These are phyloP conservation scores for Vanrija sp. DNA, from an alignment of 1,284 basidiomycete species.

Conservation along the genomic window DNA sequence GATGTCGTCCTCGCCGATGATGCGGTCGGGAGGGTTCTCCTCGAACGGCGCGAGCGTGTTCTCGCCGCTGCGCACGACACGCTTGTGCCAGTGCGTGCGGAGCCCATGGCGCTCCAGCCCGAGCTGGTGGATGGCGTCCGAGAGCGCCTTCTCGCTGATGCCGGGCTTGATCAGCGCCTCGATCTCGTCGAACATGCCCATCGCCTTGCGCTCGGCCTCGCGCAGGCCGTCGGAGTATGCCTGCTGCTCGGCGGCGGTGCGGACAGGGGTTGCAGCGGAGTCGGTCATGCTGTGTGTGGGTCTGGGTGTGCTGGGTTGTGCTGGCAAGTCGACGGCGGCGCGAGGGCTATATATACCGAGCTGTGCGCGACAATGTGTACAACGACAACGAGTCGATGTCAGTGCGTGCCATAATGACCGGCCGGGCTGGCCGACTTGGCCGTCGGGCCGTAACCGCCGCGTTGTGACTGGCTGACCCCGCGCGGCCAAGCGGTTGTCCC, in stretches of 20 bases:
- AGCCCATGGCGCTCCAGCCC: constrained; percentile 9
- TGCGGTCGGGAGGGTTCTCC: constrained; percentile 17
- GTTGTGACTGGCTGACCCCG: too few species aligned
- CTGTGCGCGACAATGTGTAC: too few species aligned
- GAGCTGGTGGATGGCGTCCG: constrained; percentile 16
- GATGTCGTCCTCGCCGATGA: constrained; percentile 14
- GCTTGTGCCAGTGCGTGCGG: constrained; percentile 20
- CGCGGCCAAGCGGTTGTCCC: too few species aligned
- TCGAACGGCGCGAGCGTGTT: constrained; percentile 18
- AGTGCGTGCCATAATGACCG: too few species aligned
- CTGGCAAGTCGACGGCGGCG: too few species aligned
- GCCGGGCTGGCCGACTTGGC: too few species aligned
- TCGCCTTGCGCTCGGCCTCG: constrained; percentile 12
- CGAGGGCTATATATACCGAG: too few species aligned
- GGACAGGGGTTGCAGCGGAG: too few species aligned
- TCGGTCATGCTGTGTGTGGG: too few species aligned
- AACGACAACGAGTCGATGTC: too few species aligned
- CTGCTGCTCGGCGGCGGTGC: constrained; percentile 2
- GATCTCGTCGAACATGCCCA: constrained; percentile 15
- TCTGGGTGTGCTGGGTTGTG: too few species aligned
- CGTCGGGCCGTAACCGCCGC: too few species aligned
- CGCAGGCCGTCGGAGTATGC: constrained; percentile 10
- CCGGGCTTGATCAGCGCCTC: constrained; percentile 11
- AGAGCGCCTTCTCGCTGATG: constrained; percentile 13
- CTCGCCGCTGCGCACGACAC: constrained; percentile 12